Base-by-base conservation (phyloP, 2,329 filamentous ascomycete genomes). In the Fusarium redolens region DNA sequence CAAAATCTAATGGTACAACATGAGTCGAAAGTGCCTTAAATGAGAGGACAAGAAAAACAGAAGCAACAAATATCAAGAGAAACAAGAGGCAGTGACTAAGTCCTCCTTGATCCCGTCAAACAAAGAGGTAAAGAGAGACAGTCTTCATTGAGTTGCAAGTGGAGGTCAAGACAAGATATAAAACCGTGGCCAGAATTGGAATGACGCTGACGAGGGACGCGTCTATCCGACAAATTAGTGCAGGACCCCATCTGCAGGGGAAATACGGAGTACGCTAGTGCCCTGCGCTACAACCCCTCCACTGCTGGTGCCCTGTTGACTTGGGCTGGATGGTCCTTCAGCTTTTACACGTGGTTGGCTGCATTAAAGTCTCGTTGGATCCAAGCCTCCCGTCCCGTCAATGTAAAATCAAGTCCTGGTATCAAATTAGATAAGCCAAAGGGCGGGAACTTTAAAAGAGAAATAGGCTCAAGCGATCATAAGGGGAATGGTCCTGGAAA, bases 131-230 rank as follows among this genome's bases (percentile, higher is more conserved):
- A 69, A 35, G 41, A 72, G 30, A 65, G 67, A 59, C 33, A 22
- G 30, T 40, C 52, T 69, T 40, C 51, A 44, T 44, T 45, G 35
- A 52, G 63, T 65, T 71, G 63, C 40, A 38, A 60, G 48, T 35
- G 48, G 50, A 62, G 37, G 56, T 58, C 33, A 38, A 40, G 33
- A 40, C 50, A 48, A 63, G 58, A 74, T 60, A 52, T 63, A 73
- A 72, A 75, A 74, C 72, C 69, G 72, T 74, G 72, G 72, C 72
- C 72, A 74, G 61, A 71, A 59, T 72, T 55, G 58, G 61, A 48
- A 62, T 69, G 68, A 72, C 41, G 60, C 71, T 61, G 57, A 67
- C 54, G 65, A 68, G 64, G 58, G 69, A 70, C 61, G 65, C 61
- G 70, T 59, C 68, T 65, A 43, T 38, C 47, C 43, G 25, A 44